Evolutionary conservation across 2,329 filamentous ascomycete species (phyloP), one percentile per base, ranked within the genome.

Genomic region (Sporothrix protearum): DNA sequence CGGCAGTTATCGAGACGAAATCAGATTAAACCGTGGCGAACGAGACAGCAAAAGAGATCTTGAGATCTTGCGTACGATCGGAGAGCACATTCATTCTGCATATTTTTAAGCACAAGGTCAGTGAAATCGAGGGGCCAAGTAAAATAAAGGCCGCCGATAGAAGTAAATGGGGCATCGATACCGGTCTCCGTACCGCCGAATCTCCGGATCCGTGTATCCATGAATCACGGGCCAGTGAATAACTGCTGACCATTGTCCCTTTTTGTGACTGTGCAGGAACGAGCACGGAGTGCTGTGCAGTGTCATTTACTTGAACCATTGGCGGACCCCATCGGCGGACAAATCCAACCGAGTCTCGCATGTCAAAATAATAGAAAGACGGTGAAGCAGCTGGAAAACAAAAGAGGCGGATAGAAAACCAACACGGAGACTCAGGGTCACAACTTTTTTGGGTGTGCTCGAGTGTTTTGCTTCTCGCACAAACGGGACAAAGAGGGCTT

Each of bases 251-350:
- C 3, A 25, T 25, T 28, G 49, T 28, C 10, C 22, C 8, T 63
- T 25, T 63, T 39, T 22, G 19, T 42, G 57, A 25, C 14, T 33
- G 19, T 16, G 42, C 57, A 63, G 57, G 33, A 63, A 63, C 8
- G 30, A 22, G n/a, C 57, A 63, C 57, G 12, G 8, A 16, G 19
- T 10, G 19, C 22, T 45, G 61, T 47, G 42, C 39, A 30, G 12
- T n/a, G 12, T 64, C 61, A 64, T 64, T 64, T 39, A 64, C 61
- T 64, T 47, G 25, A 28, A 47, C 19, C 22, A 47, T 47, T 22
- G 22, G 28, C 22, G 4, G 25, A 14, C 6, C 61, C 39, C 28
- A 30, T n/a, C 39, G 22, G 22, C 19, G 33, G 30, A 12, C 57
- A 63, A 19, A 61, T 9, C 19, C 4, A 4, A n/a, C 22, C 57